Evolutionary conservation across 768 basidiomycete genomes (phyloP), one percentile per base, ranked within the genome.

Genomic region (Phlebiopsis flavidoalba): DNA sequence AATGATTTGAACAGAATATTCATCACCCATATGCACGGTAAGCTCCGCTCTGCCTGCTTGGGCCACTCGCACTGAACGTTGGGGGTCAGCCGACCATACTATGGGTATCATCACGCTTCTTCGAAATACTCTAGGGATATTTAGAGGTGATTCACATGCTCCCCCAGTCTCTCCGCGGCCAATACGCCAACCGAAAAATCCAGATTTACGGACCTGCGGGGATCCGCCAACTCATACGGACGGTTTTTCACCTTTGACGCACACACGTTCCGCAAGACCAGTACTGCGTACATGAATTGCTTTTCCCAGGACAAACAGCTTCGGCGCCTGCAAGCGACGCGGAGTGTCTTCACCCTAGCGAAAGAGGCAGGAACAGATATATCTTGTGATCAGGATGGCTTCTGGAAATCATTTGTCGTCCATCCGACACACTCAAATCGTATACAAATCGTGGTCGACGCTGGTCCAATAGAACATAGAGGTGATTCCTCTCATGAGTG

Each of bases 11-110:
- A 74, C 2, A 90, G 87, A 67, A 80, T 95, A 48, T 93, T 94
- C 70, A 78, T 94, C 55, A 93, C 92, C 1, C 93, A 93, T 66
- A 86, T 93, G 83, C 92, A 94, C 67, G 83, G 92, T 86, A 67
- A 51, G 74, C n/a, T 66, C 52, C 48, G 35, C 14, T 46, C n/a
- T 19, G 22, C 8, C 6, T 11, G 50, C 24, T 12, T 15, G 1
- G 48, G n/a, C 3, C 19, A 21, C 5, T 21, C 48, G 48, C 12
- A n/a, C 48, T 19, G 11, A 49, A 3, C 10, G 26, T 4, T 52
- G 26, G 46, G 26, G 5, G 11, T 11, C 48, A 82, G 91, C 83
- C 37, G 88, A 91, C 71, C 90, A 93, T 71, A 79, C 83, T 49
- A 85, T 89, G 80, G 91, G 89, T 6, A 77, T 91, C 49, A 77